Percentiles rank a stretch among this genome's conserved stretches.
phyloP scores from a whole-genome alignment of 2,329 filamentous ascomycete species.

The Fusarium nisikadoi region DNA sequence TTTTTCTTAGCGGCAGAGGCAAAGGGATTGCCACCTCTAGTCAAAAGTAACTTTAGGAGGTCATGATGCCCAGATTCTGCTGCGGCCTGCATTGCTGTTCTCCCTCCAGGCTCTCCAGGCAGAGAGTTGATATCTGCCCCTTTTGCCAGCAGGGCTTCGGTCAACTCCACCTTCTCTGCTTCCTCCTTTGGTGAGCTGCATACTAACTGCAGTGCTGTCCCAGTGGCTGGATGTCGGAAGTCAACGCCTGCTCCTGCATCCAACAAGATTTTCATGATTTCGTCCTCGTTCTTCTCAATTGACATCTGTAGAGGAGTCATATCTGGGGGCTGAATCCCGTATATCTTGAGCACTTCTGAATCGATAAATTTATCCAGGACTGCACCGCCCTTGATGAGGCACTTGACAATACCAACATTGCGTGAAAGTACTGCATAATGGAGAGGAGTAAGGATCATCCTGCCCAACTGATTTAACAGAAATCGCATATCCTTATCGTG shows the following conservation, averaged over 20 bases:
- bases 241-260: background rate
- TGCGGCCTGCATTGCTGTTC: slow-evolving; percentile 2
- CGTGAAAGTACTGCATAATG: rapidly evolving
- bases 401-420: rapidly evolving
- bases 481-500: rapidly evolving
- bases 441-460: background rate
- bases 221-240: background rate
- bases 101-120: rapidly evolving
- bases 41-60: rapidly evolving
- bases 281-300: rapidly evolving
- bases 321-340: too few species aligned
- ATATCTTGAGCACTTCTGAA: too few species aligned
- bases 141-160: rapidly evolving
- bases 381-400: background rate
- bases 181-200: rapidly evolving
- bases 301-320: background rate
- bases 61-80: background rate
- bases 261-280: background rate
- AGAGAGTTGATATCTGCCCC: background rate
- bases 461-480: too few species aligned
- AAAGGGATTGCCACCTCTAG: rapidly evolving
- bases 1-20: rapidly evolving
- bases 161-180: background rate
- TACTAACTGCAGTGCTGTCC: background rate
- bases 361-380: rapidly evolving